Evolutionary conservation across 2,329 filamentous ascomycete species (phyloP), one percentile per base, ranked within the genome.

Genomic region (Emergomyces pasteurianus): DNA sequence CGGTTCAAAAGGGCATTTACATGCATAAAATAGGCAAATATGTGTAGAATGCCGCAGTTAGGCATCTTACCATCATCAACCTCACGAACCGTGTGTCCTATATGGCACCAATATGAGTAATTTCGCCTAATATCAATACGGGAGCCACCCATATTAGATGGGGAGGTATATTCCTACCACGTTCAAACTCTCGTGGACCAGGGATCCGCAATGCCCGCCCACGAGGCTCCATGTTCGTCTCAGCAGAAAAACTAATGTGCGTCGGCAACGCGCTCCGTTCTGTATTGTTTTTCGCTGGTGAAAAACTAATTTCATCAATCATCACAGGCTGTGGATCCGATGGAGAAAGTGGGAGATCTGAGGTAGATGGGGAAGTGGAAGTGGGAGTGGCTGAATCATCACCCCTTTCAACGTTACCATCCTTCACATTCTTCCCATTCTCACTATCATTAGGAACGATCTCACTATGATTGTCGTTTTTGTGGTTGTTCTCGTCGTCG

Each of bases 21-120:
- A 28, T 26, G 5, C 14, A 26, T 42, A 43, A 28, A 34, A 34
- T 28, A 8, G 18, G 21, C 9, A 28, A 28, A 36, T 18, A 58
- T 34, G 28, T 1, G 28, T 53, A 34, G 9, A 10, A 52, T 18
- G 49, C 7, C 28, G 8, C 34, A n/a, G 21, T 53, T 53, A 8
- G 8, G 28, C 7, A 53, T 26, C 60, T 47, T 52, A 47, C 60
- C 59, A 9, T 65, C 64, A 57, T 70, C 65, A 28, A 70, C 66
- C 57, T 70, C 68, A 26, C 64, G 61, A 28, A 69, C 68, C 16
- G 65, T 64, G 43, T 65, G 58, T 9, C 69, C 68, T 70, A 47
- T 61, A 42, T 53, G 28, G 23, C 1, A 47, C 9, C 40, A 54
- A 57, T n/a, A 50, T 65, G 8, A 66, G 63, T 36, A 43, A 38